Evolutionary conservation across 2,329 filamentous ascomycete genomes (phyloP).

Genomic region (Venturia aucupariae): DNA sequence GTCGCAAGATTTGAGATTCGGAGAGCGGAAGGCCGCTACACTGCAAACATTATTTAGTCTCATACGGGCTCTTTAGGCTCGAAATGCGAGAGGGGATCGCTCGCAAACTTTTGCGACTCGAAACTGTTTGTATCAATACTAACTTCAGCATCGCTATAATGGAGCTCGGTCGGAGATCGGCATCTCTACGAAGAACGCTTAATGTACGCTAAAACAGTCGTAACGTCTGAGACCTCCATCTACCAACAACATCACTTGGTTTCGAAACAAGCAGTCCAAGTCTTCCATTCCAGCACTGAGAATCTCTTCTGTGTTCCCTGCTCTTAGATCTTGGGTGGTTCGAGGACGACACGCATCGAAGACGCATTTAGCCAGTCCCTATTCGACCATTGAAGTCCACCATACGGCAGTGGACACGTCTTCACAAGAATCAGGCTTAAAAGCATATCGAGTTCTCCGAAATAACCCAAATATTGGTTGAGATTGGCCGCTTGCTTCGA

Average conservation of each 20-base stretch:
- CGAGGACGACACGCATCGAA: not conserved
- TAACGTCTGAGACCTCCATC: not conserved
- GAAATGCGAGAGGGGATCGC: not conserved
- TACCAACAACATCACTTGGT: not conserved
- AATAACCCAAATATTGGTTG: not conserved
- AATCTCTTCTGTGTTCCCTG: not conserved
- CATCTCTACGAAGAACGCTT: not conserved
- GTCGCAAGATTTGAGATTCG: not conserved
- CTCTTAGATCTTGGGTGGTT: not conserved
- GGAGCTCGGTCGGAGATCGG: not conserved
- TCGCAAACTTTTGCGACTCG: not conserved
- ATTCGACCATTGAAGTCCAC: not conserved
- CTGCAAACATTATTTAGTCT: not conserved
- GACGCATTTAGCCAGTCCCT: not conserved
- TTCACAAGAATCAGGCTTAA: not conserved
- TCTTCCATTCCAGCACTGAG: not conserved
- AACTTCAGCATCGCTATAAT: not conserved
- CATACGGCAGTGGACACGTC: not conserved
- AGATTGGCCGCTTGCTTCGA: not conserved
- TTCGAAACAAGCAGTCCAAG: not conserved
- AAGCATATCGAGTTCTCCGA: not conserved
- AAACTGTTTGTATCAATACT: slow-evolving; percentile 7
- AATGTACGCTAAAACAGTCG: not conserved
- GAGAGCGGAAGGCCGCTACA: not conserved
- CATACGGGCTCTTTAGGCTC: not conserved